Base-by-base conservation (phyloP, 1,284 basidiomycete genomes). In the Cystobasidium slooffiae region DNA sequence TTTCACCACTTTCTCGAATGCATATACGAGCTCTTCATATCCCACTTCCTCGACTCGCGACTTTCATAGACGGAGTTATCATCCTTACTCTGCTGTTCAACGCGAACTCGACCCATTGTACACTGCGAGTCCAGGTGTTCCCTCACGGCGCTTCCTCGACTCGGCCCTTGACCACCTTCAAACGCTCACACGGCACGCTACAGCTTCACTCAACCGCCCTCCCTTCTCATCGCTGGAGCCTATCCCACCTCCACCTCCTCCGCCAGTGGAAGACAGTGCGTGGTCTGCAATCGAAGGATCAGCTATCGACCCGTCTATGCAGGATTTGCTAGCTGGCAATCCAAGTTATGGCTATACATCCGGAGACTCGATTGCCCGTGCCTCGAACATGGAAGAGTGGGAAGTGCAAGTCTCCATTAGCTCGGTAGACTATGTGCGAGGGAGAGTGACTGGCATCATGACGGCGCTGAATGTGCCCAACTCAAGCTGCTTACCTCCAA, bases 381-480 rank as follows among this genome's bases (percentile, higher is more conserved):
- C 70, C 0, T 55, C 39, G 10, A 66, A 44, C 39, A 65, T 44
- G 37, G 62, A 73, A 65, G 70, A 73, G 24, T 73, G 70, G 70
- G 70, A 73, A 41, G 70, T 73, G 1, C 62, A 65, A 24, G 70
- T 73, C 4, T 73, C 62, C 2, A 65, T 73, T 24, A 44, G 46
- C 39, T 52, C 49, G 12, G 70, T 73, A 9, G 70, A 73, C 46
- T 73, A 66, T 39, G 41, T 64, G 3, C 9, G 14, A 46, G 70
- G 70, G 16, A 20, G 52, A 52, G 49, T 73, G 12, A 66, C 41
- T 0, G 70, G 70, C 16, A 49, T 73, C 43, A 73, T 73, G 70
- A 73, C 62, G 41, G 70, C 70, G 14, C 24, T 73, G 31, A 73
- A 73, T 31, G 70, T 73, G 14, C 70, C 70, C 20, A 66, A 66